Evolutionary conservation across 371 early-diverging fungal species (phyloP).

Genomic region (Mortierella sp.): DNA sequence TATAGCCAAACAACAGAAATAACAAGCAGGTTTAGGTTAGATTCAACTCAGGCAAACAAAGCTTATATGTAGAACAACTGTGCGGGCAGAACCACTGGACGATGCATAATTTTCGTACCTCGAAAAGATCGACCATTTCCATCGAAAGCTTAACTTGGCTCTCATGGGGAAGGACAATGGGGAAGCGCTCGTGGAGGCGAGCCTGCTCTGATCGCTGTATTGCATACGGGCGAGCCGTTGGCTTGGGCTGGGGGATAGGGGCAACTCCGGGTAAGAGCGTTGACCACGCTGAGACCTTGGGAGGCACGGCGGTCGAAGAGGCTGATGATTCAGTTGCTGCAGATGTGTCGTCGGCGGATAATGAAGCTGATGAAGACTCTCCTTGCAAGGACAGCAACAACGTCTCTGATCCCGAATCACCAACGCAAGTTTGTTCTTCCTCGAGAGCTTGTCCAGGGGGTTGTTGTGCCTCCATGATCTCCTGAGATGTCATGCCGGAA

Average conservation of each 20-base stretch:
- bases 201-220: constrained; percentile 18
- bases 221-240: constrained; percentile 8
- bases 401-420: neutral
- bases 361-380: constrained; percentile 6
- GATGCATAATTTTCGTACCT: constrained; percentile 21
- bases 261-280: constrained; percentile 52
- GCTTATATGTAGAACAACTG: neutral
- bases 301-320: neutral
- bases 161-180: constrained; percentile 47
- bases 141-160: constrained; percentile 41
- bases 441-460: neutral
- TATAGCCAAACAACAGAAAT: neutral
- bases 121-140: constrained; percentile 57
- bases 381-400: neutral
- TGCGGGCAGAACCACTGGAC: neutral
- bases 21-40: neutral
- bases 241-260: constrained; percentile 28
- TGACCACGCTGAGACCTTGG: constrained; percentile 45
- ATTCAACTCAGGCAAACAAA: neutral
- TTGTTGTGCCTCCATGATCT: neutral
- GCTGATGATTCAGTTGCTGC: neutral
- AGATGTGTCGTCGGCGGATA: neutral
- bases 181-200: constrained; percentile 36
- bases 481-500: neutral
- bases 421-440: neutral